phyloP scores from a whole-genome alignment of 768 basidiomycete genomes.

The Macrolepiota albuminosa region DNA sequence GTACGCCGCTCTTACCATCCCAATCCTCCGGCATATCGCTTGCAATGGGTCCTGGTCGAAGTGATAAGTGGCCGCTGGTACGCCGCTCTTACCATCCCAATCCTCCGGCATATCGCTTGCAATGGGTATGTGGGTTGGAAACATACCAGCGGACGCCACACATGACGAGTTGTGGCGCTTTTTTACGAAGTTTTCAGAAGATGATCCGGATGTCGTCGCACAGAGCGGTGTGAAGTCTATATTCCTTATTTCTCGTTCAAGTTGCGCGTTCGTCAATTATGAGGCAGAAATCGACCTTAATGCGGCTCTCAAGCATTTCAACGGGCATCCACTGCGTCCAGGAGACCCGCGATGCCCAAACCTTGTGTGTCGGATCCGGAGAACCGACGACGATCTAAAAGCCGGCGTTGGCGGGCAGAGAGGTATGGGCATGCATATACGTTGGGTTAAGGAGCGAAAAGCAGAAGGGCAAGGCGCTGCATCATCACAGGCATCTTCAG shows the following conservation, averaged over 20 bases:
- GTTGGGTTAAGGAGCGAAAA: slow-evolving; percentile 64
- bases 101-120: slow-evolving; percentile 68
- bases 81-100: slow-evolving; percentile 67
- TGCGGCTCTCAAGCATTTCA: slow-evolving; percentile 66
- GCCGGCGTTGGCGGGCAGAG: slow-evolving; percentile 92
- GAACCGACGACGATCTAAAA: slow-evolving; percentile 77
- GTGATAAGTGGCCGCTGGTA: slow-evolving; percentile 25
- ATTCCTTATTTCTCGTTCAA: slow-evolving; percentile 89
- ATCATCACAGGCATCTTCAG: slow-evolving; percentile 11
- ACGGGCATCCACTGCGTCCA: slow-evolving; percentile 66
- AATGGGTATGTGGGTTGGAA: slow-evolving; percentile 97
- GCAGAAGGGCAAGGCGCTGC: background rate
- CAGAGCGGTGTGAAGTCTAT: slow-evolving; percentile 72
- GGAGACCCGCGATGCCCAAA: slow-evolving; percentile 68
- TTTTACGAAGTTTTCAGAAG: slow-evolving; percentile 46
- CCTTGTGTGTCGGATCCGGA: slow-evolving; percentile 79
- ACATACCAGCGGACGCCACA: slow-evolving; percentile 79
- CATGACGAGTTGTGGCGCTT: slow-evolving; percentile 85
- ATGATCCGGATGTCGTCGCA: background rate
- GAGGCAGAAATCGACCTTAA: slow-evolving; percentile 56
- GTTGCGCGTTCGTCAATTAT: slow-evolving; percentile 93
- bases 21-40: slow-evolving; percentile 65
- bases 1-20: slow-evolving; percentile 62
- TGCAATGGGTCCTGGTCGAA: slow-evolving; percentile 64
- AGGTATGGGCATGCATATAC: slow-evolving; percentile 76